Evolutionary conservation across 805 yeast genomes (phyloP).

Genomic region (Spathaspora girioi): DNA sequence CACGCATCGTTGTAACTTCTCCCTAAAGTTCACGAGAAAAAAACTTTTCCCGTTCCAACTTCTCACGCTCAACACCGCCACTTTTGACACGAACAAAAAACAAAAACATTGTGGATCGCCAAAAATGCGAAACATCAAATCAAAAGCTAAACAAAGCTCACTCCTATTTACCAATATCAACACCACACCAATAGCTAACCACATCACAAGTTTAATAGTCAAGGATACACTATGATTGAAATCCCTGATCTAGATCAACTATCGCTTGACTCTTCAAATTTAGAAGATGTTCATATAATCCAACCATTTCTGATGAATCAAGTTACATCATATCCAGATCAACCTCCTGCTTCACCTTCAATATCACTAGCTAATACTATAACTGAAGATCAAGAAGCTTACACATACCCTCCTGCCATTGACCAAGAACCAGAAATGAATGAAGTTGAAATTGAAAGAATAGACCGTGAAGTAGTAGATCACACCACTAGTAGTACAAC

Average conservation of each 20-base stretch:
- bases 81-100: too few relatives aligned
- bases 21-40: too few relatives aligned
- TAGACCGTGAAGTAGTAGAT: neutral
- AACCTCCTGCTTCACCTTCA: neutral
- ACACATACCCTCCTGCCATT: neutral
- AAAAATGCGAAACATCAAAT: too few relatives aligned
- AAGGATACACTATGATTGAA: slow-evolving; percentile 31
- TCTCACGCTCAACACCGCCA: too few relatives aligned
- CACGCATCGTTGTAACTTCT: too few relatives aligned
- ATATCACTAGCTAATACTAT: neutral
- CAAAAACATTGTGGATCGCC: too few relatives aligned
- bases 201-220: too few relatives aligned
- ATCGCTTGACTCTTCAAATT: neutral
- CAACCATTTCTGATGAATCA: neutral
- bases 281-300: neutral
- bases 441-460: neutral
- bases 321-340: neutral
- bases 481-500: too few relatives aligned
- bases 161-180: too few relatives aligned
- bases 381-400: neutral
- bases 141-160: too few relatives aligned
- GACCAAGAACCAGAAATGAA: slow-evolving; percentile 6
- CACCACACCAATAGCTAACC: too few relatives aligned
- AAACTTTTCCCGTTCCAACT: too few relatives aligned
- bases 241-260: slow-evolving; percentile 39